These are phyloP conservation scores for Fragilaria crotonensis DNA, from an alignment of 108 stramenopile genomes.

Conservation along the genomic window DNA sequence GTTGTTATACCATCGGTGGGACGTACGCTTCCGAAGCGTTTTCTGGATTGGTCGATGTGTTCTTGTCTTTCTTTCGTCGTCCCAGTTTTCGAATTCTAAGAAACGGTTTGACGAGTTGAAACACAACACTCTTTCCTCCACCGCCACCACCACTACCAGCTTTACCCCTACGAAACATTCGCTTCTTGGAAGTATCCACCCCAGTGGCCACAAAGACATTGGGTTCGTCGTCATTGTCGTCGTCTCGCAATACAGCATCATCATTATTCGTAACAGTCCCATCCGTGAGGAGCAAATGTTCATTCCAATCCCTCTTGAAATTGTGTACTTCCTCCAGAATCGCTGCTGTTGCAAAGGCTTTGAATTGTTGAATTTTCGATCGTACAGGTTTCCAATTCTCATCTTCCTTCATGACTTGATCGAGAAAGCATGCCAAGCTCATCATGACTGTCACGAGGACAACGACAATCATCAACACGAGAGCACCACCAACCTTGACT, in stretches of 20 bases:
- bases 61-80: too few species aligned
- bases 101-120: neutral
- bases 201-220: too few species aligned
- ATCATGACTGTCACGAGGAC: neutral
- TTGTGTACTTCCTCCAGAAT: constrained; percentile 9
- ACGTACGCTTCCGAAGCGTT: too few species aligned
- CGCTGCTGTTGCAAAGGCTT: constrained; percentile 8
- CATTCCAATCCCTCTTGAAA: constrained; percentile 12
- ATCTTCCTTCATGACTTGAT: constrained; percentile 2
- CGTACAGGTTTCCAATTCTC: constrained; percentile 3
- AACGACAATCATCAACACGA: constrained; percentile 5
- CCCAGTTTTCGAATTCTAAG: neutral
- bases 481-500: too few species aligned
- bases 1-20: too few species aligned
- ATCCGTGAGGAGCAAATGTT: constrained; percentile 12
- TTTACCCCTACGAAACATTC: too few species aligned
- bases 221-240: too few species aligned
- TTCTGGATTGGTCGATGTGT: too few species aligned
- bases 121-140: neutral
- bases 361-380: constrained; percentile 7
- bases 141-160: too few species aligned
- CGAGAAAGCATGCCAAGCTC: neutral
- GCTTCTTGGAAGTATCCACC: too few species aligned
- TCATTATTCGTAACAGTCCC: neutral
- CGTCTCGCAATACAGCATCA: too few species aligned